Base-by-base conservation (phyloP, 202 grass and related monocot species). In the Hordeum pubiflorum region DNA sequence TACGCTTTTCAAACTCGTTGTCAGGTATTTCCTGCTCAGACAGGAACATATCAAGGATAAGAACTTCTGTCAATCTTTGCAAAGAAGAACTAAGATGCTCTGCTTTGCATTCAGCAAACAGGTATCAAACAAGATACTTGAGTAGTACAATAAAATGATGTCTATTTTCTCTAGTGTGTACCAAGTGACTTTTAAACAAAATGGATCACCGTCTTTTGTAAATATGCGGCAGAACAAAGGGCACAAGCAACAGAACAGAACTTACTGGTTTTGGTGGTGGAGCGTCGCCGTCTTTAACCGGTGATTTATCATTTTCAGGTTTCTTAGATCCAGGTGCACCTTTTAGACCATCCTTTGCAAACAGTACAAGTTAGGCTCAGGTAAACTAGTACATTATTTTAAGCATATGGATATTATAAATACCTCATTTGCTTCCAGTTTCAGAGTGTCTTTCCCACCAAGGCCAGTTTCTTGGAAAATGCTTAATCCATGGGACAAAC, bases 1-100 rank as follows among this genome's bases (percentile, higher is more conserved):
- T 90, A 22, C 92, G 90, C 78, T 99, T 99, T 67, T 99, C 96
- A 86, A 96, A 99, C 67, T 99, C 96, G 20, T 99, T 99, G 81
- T 99, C 96, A 31, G 96, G 83, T 78, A 91, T 75, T 81, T 99
- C 96, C 96, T 99, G 90, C 60, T 74, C 36, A 69, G 33, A 31
- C 67, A 20, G 33, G 17, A 82, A 86, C 33, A 59, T 0, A 61
- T 24, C 11, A 33, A 14, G 5, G 7, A 38, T 41, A 34, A 44
- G 8, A 14, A 83, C 11, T 18, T 29, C 32, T 66, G 17, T 7
- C 15, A 89, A 33, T 69, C 39, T 26, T 40, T 21, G 3, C 9
- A 79, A 56, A 50, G n/a, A 74, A 50, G 43, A 64, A 44, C 23
- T 24, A 17, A 0, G 14, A 33, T 13, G 34, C 4, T 66, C 12